Conservation (phyloP, 352 stramenopile genomes). For the Nothophytophthora sp. region DNA sequence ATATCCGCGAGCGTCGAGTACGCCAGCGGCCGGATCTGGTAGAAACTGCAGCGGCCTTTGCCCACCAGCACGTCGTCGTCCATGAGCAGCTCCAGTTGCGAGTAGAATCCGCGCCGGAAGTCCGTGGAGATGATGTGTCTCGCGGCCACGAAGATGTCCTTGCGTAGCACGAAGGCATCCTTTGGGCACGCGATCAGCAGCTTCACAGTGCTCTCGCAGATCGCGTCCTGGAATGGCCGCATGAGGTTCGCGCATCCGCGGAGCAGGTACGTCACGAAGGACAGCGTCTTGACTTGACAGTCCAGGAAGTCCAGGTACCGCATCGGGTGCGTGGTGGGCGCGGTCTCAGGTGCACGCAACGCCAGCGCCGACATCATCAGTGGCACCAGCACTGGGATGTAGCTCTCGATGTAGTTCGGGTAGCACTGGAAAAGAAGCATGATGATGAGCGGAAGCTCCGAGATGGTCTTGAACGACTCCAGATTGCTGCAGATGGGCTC, state of each 20-base stretch:
- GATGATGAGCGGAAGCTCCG: constrained; percentile 97
- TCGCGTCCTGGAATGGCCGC: constrained; percentile 94
- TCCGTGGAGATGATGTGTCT: constrained; percentile 98
- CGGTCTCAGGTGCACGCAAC: constrained; percentile 72
- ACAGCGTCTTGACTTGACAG: constrained; percentile 98
- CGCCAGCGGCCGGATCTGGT: constrained; percentile 93
- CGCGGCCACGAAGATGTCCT: constrained; percentile 96
- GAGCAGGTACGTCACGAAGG: constrained; percentile 97
- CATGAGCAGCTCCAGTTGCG: constrained; percentile 95
- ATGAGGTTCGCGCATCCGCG: constrained; percentile 92
- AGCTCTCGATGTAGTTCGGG: constrained; percentile 95
- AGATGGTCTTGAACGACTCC: constrained; percentile 96
- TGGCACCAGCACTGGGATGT: constrained; percentile 95
- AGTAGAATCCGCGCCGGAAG: constrained; percentile 96
- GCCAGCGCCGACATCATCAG: constrained; percentile 97
- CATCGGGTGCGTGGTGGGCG: constrained; percentile 55
- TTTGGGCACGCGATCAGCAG: constrained; percentile 95
- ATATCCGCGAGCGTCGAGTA: constrained; percentile 98
- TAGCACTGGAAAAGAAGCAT: constrained; percentile 99
- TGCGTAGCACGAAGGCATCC: constrained; percentile 93
- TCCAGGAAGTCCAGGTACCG: constrained; percentile 92
- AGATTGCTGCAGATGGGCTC: constrained; percentile 80
- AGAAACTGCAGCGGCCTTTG: constrained; percentile 76
- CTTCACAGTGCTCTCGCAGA: constrained; percentile 94
- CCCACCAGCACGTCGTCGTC: constrained; percentile 96